Evolutionary conservation across 1,284 basidiomycete genomes (phyloP), one percentile per base, ranked within the genome.

Genomic region (Cryptococcus sp.): DNA sequence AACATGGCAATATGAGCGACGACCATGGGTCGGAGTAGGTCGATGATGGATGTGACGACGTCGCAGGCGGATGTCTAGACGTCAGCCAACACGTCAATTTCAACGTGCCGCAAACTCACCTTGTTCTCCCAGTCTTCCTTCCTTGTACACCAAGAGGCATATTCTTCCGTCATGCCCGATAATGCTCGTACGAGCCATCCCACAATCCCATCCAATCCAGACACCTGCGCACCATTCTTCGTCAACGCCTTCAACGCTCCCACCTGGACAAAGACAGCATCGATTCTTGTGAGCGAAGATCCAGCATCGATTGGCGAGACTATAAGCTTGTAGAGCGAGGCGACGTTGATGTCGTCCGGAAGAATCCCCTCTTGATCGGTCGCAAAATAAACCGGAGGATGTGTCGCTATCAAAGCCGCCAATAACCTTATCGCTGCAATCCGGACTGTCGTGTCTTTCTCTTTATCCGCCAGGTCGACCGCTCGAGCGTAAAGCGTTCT

Each of bases 361-460:
- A 64, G 33, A 3, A 50, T 28, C 2, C 50, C 44, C 11, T 46
- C 48, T n/a, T 48, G 32, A 6, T 47, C 34, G 2, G 54, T 51
- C 6, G 57, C 46, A 10, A 53, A 56, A 7, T 52, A 49, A 9
- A 53, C 51, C 2, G 68, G 68, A 0, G 64, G 61, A 6, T 54
- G 59, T 7, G 55, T 53, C 4, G 56, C 53, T 2, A 69, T 51
- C 4, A 71, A 51, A 4, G 63, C 63, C 0, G 66, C 63, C 2
- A 71, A 57, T 2, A 71, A 56, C 9, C 68, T 57, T 11, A 69
- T 58, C 3, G 67, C 60, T 3, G 66, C 57, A 4, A 59, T 71
- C 6, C 68, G 57, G 12, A 69, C 51, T 5, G 53, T 31, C 16
- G 59, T 48, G 23, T 66, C 62, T 5, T 56, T 47, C 12, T 53